These are phyloP conservation scores for Pneumocystis oryctolagi DNA, from an alignment of 1,139 yeast genomes.

Conservation along the genomic window DNA sequence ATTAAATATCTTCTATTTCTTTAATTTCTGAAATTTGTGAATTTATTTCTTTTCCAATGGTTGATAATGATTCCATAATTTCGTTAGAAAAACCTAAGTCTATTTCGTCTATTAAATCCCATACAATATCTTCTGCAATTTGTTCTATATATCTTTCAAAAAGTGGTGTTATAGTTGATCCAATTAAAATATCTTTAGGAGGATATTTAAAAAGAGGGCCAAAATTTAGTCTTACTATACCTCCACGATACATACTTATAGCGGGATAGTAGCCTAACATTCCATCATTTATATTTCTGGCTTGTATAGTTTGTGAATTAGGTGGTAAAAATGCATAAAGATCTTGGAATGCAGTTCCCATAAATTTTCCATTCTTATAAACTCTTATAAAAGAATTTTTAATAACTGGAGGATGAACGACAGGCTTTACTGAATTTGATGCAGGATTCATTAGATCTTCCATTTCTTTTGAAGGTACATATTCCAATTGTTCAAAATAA, in stretches of 20 bases:
- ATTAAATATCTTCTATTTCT: background rate
- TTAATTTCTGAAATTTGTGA: slow-evolving; percentile 2
- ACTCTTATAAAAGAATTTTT: slow-evolving; percentile 48
- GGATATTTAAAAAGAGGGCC: slow-evolving; percentile 47
- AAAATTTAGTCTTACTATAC: slow-evolving; percentile 52
- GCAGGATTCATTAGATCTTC: slow-evolving; percentile 56
- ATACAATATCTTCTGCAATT: slow-evolving; percentile 65
- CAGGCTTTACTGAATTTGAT: slow-evolving; percentile 16
- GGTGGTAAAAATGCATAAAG: slow-evolving; percentile 73
- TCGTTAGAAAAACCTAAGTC: slow-evolving; percentile 38
- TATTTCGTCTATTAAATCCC: slow-evolving; percentile 76
- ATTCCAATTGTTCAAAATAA: slow-evolving; percentile 78
- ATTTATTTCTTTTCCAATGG: background rate
- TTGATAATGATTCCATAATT: background rate
- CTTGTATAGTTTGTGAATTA: slow-evolving; percentile 27
- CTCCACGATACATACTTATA: slow-evolving; percentile 68
- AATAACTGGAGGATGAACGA: slow-evolving; percentile 24
- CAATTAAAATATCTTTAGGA: slow-evolving; percentile 23
- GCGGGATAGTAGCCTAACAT: slow-evolving; percentile 83
- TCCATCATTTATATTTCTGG: slow-evolving; percentile 29
- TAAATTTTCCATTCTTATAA: slow-evolving; percentile 58
- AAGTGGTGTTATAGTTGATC: slow-evolving; percentile 32
- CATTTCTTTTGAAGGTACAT: slow-evolving; percentile 60
- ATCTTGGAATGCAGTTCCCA: slow-evolving; percentile 52
- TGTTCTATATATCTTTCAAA: slow-evolving; percentile 50